Evolutionary conservation across 306 rosid genomes (phyloP), one percentile per base, ranked within the genome.

Genomic region (Ammopiptanthus mongolicus): DNA sequence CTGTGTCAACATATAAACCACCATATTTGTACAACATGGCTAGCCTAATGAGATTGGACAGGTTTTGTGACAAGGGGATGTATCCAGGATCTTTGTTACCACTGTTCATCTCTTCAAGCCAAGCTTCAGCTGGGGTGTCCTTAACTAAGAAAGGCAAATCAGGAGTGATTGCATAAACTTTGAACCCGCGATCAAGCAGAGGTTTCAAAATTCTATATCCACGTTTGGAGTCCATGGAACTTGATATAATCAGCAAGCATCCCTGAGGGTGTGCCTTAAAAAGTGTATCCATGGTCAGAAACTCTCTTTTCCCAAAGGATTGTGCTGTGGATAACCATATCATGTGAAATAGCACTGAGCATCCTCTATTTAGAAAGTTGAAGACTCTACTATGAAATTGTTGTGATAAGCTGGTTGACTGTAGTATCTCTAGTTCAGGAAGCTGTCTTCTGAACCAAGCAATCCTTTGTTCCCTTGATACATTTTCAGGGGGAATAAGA

Each of bases 141-240:
- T 69, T 82, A 80, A 91, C 87, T 70, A 91, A 79, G 72, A 78
- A 85, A 7, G 93, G 52, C 76, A 91, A 80, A 78, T 91, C 93
- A 2, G 91, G 91, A 4, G 93, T 60, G 31, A 87, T 79, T 1
- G 88, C 91, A 3, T 55, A 53, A 41, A 88, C 89, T 39, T 78
- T 88, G 78, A 85, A 71, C 12, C 87, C 82, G 2, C 33, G 69
- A 42, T 88, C 91, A 8, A 62, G 36, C 17, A 91, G 74, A 4
- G 93, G 93, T 33, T 85, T 81, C 73, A 91, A 61, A 65, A 85
- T 76, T 9, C 57, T 56, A 60, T 82, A 48, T 0, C 96, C 93
- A 0, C 7, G 44, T 18, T 2, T 61, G 18, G 88, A 83, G 65
- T 88, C 93, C 88, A 88, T 70, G 18, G 87, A 72, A 81, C 87